These are phyloP conservation scores for Schwanniomyces sp. DNA, from an alignment of 805 yeast genomes.

Conservation along the genomic window DNA sequence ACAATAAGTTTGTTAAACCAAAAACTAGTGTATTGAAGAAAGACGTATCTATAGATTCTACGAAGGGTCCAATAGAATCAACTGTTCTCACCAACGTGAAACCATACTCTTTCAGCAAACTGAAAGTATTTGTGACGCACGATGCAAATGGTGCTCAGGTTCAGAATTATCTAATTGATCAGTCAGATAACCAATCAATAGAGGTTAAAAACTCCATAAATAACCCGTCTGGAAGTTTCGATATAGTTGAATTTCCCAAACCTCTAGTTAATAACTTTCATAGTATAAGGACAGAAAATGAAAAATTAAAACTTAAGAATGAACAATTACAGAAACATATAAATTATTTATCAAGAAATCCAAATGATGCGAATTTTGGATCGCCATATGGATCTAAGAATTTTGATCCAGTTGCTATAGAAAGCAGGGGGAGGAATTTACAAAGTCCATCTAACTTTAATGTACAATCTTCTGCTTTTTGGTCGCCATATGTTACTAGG, in stretches of 20 bases:
- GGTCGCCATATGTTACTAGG: neutral
- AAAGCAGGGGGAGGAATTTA: conserved; percentile 3
- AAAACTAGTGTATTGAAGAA: conserved; percentile 48
- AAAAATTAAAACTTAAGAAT: neutral
- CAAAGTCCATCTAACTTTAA: neutral
- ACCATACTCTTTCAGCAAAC: conserved; percentile 27
- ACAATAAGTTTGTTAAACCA: conserved; percentile 62
- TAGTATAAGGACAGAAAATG: neutral
- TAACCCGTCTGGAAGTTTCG: neutral
- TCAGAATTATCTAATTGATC: conserved; percentile 10
- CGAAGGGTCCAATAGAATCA: conserved; percentile 32
- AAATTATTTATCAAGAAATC: neutral
- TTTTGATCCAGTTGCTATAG: conserved; percentile 1
- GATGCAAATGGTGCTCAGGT: conserved; percentile 40
- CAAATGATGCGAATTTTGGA: conserved; percentile 7
- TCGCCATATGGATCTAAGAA: conserved; percentile 11
- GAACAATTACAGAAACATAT: neutral
- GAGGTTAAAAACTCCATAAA: neutral
- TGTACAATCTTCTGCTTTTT: neutral
- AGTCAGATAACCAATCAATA: neutral
- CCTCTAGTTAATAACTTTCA: neutral
- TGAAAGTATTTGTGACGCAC: conserved; percentile 53
- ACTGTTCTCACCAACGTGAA: conserved; percentile 18
- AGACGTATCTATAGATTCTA: conserved; percentile 64
- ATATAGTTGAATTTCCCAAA: neutral